These are phyloP conservation scores for Xylariaceae sp. DNA, from an alignment of 2,329 filamentous ascomycete genomes.

Conservation along the genomic window DNA sequence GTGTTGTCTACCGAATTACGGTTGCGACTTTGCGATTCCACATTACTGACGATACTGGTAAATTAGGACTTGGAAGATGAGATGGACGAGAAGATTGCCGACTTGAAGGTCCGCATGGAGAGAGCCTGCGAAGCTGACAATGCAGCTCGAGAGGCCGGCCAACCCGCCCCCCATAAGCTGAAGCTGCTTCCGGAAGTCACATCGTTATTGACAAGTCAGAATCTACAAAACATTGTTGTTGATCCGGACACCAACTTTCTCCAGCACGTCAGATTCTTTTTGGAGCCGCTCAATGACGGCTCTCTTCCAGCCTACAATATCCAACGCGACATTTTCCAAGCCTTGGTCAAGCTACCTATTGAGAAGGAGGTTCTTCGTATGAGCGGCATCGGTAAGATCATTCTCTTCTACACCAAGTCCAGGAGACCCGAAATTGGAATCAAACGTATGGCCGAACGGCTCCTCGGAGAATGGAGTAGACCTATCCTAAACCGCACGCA, in stretches of 20 bases:
- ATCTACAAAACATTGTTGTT: conserved; percentile 74
- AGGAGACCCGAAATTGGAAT: conserved; percentile 82
- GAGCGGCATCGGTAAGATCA: conserved; percentile 91
- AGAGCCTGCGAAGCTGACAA: conserved; percentile 83
- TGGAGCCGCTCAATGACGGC: conserved; percentile 91
- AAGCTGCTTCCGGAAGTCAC: conserved; percentile 90
- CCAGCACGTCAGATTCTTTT: conserved; percentile 92
- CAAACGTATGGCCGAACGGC: conserved; percentile 85
- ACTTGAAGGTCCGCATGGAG: conserved; percentile 86
- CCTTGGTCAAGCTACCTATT: conserved; percentile 74
- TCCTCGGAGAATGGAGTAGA: conserved; percentile 93
- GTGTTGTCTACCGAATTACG: conserved; percentile 29
- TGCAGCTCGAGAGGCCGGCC: conserved; percentile 67
- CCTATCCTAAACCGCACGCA: conserved; percentile 91
- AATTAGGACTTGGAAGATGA: conserved; percentile 77
- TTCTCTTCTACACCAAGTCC: conserved; percentile 94
- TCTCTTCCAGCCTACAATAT: conserved; percentile 95
- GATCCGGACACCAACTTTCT: conserved; percentile 94
- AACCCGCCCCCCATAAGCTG: conserved; percentile 86
- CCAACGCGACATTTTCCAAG: conserved; percentile 85
- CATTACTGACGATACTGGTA: conserved; percentile 2
- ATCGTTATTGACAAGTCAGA: conserved; percentile 81
- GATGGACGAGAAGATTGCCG: conserved; percentile 83
- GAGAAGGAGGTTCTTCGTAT: conserved; percentile 86
- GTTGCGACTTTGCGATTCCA: not conserved